Conservation (phyloP, 306 rosid species). For the Clitoria ternatea region DNA sequence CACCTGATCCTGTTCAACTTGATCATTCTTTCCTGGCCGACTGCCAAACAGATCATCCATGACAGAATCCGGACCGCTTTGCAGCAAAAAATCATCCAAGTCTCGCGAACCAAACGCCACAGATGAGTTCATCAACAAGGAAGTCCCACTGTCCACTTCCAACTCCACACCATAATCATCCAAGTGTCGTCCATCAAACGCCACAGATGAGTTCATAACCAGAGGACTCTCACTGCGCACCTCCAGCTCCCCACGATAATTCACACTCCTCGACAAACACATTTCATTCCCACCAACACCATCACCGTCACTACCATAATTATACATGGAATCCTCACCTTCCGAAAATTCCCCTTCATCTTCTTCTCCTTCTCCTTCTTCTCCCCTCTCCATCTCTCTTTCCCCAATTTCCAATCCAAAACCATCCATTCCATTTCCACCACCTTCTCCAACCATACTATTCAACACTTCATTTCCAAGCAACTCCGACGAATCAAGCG, state of each 20-base stretch:
- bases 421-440: neutral
- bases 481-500: slow-evolving; percentile 33
- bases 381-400: slow-evolving; percentile 23
- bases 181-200: slow-evolving; percentile 74
- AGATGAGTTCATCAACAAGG: slow-evolving; percentile 66
- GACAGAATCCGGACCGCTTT: slow-evolving; percentile 17
- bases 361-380: slow-evolving; percentile 33
- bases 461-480: slow-evolving; percentile 11
- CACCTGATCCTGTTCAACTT: slow-evolving; percentile 1
- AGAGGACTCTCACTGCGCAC: slow-evolving; percentile 54
- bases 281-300: slow-evolving; percentile 21
- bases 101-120: slow-evolving; percentile 80
- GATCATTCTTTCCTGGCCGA: slow-evolving; percentile 20
- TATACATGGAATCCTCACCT: slow-evolving; percentile 67
- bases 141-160: slow-evolving; percentile 45
- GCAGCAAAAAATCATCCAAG: slow-evolving; percentile 65
- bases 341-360: slow-evolving; percentile 53
- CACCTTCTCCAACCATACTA: slow-evolving; percentile 3
- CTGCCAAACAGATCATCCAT: slow-evolving; percentile 23
- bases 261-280: slow-evolving; percentile 18
- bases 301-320: slow-evolving; percentile 48
- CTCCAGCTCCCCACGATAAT: slow-evolving; percentile 16
- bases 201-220: slow-evolving; percentile 73
- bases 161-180: slow-evolving; percentile 45
- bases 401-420: slow-evolving; percentile 19